Conservation (phyloP, 2,329 filamentous ascomycete genomes). For the Colletotrichum viniferum region DNA sequence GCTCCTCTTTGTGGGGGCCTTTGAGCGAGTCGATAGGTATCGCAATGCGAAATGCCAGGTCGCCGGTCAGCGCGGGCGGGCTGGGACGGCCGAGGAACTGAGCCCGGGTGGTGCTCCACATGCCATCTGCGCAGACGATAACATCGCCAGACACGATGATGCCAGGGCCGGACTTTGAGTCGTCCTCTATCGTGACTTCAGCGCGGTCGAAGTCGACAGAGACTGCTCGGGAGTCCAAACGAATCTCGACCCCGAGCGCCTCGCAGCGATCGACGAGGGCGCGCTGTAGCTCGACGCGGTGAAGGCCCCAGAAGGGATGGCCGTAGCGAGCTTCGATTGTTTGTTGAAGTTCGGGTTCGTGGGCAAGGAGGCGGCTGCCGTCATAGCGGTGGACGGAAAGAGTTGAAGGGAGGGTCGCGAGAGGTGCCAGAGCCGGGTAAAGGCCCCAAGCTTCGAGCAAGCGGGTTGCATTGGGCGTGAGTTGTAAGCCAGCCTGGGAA, state of each 20-base stretch:
- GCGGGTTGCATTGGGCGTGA: conserved; percentile 22
- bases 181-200: conserved; percentile 32
- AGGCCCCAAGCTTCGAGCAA: conserved; percentile 20
- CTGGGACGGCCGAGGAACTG: conserved; percentile 46
- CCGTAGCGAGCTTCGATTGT: conserved; percentile 12
- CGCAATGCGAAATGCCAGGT: conserved; percentile 60
- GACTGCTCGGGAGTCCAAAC: conserved; percentile 5
- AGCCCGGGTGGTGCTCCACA: conserved; percentile 48
- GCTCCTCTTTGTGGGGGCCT: conserved; percentile 39
- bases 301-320: conserved; percentile 50
- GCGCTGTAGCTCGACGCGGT: conserved; percentile 52
- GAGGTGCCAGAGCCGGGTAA: neutral
- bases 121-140: conserved; percentile 53
- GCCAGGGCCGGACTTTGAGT: conserved; percentile 20
- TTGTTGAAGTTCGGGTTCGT: conserved; percentile 10
- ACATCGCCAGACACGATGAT: conserved; percentile 41
- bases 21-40: conserved; percentile 51
- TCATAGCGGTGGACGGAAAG: conserved; percentile 24
- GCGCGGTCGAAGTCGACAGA: conserved; percentile 11
- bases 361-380: conserved; percentile 21
- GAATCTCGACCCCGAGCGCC: conserved; percentile 38
- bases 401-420: conserved; percentile 16
- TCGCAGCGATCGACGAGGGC: conserved; percentile 43
- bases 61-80: conserved; percentile 55
- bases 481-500: conserved; percentile 21